A percentile compares a stretch with the other conserved stretches of the same genome.
Conservation (phyloP, 352 stramenopile species). For the Pythium biforme region DNA sequence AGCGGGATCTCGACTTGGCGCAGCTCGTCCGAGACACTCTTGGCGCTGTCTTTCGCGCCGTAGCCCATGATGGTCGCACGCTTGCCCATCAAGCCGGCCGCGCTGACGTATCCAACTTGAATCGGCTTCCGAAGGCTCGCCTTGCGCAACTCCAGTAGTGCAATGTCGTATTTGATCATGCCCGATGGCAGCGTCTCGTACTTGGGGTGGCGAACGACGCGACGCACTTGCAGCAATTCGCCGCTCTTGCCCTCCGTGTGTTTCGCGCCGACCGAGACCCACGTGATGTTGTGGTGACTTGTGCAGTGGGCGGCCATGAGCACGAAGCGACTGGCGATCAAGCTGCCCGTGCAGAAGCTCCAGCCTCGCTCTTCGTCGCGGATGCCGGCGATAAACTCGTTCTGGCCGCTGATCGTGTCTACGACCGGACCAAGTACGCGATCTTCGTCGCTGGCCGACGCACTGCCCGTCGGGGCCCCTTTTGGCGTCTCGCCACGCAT, state of each 20-base stretch:
- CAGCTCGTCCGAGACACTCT: conserved; percentile 12
- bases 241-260: conserved; percentile 2
- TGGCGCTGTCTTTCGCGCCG: conserved; percentile 1
- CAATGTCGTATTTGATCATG: conserved; percentile 7
- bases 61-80: background rate
- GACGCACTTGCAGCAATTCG: conserved; percentile 12
- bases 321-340: conserved; percentile 11
- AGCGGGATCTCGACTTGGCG: conserved; percentile 17
- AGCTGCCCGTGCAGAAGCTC: background rate
- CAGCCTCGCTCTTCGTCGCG: background rate
- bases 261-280: conserved; percentile 12
- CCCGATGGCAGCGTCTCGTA: conserved; percentile 9
- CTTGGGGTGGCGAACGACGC: background rate
- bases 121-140: background rate
- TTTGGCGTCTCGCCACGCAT: too few relatives aligned
- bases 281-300: conserved; percentile 6
- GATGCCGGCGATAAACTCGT: conserved; percentile 2
- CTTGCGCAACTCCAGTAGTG: conserved; percentile 15
- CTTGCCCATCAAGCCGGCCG: background rate
- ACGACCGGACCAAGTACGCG: background rate
- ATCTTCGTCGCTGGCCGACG: too few relatives aligned
- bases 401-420: background rate
- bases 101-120: background rate
- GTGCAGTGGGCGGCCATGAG: conserved; percentile 43
- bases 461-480: too few relatives aligned